Conservation (phyloP, 495 filamentous ascomycete species). For the Penicillium goetzii region DNA sequence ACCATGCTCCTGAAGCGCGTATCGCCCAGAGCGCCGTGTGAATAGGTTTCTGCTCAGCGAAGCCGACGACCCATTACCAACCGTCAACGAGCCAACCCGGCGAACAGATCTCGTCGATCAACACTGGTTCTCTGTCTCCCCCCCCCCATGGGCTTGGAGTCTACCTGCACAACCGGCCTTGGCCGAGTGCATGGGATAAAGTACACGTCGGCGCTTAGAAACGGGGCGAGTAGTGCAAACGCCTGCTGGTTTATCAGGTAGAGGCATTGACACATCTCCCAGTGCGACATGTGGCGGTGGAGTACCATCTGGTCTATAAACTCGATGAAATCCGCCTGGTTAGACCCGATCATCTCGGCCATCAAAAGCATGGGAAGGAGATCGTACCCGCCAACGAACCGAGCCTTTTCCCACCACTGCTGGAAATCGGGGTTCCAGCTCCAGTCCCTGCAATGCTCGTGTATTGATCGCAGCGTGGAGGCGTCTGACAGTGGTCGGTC, state of each 20-base stretch:
- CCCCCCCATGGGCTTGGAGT: neutral
- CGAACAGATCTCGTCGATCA: neutral
- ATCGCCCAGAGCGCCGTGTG: neutral
- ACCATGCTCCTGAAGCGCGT: neutral
- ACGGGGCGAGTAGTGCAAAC: neutral
- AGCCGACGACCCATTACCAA: neutral
- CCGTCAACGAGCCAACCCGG: neutral
- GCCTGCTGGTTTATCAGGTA: neutral
- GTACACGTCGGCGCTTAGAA: neutral
- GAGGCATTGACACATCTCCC: neutral
- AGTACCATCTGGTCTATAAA: neutral
- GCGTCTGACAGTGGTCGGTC: conserved; percentile 15
- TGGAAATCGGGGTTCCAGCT: neutral
- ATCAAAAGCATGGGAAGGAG: conserved; percentile 3
- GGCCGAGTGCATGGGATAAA: neutral
- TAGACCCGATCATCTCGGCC: neutral
- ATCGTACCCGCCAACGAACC: conserved; percentile 1
- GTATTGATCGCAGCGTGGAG: neutral
- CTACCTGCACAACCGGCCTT: neutral
- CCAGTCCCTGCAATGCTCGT: neutral
- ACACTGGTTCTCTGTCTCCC: neutral
- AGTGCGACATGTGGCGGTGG: neutral
- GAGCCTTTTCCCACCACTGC: conserved; percentile 10
- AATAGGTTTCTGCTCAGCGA: neutral
- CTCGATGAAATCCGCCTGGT: conserved; percentile 2